phyloP scores from a whole-genome alignment of 345 rosid genomes.

The Sonneratia alba region DNA sequence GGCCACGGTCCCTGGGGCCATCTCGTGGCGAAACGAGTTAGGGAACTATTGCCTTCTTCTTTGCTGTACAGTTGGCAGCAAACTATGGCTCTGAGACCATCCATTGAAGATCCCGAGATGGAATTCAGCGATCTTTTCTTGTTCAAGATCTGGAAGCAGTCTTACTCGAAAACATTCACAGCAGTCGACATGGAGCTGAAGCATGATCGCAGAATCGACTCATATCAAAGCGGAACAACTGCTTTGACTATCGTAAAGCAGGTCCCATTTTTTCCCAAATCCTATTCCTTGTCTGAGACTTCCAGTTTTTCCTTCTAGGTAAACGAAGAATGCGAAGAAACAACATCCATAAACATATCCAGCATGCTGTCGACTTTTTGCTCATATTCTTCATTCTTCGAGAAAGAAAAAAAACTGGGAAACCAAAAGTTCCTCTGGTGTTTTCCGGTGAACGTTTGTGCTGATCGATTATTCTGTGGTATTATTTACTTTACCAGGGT shows the following conservation, averaged over 20 bases:
- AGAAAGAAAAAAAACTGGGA: too few relatives aligned
- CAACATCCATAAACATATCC: neutral
- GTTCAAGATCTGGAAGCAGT: constrained; percentile 65
- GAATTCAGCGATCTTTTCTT: constrained; percentile 17
- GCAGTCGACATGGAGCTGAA: constrained; percentile 63
- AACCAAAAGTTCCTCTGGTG: too few relatives aligned
- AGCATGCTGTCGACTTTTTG: neutral
- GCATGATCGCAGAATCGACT: constrained; percentile 43
- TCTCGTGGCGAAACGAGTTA: constrained; percentile 50
- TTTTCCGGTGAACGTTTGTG: neutral
- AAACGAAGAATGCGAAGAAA: neutral
- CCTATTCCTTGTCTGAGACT: neutral
- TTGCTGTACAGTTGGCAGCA: constrained; percentile 77
- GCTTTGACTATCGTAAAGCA: constrained; percentile 73
- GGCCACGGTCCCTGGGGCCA: constrained; percentile 99
- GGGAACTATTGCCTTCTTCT: constrained; percentile 42
- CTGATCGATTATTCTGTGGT: neutral
- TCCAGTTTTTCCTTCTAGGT: neutral
- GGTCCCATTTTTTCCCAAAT: constrained; percentile 22
- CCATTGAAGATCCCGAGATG: constrained; percentile 18
- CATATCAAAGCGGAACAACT: constrained; percentile 65
- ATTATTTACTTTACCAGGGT: constrained; percentile 24
- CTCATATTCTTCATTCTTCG: too few relatives aligned
- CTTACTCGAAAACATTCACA: constrained; percentile 63
- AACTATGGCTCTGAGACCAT: constrained; percentile 32